Conservation (phyloP, 2,329 filamentous ascomycete species). For the Talaromyces sp. region DNA sequence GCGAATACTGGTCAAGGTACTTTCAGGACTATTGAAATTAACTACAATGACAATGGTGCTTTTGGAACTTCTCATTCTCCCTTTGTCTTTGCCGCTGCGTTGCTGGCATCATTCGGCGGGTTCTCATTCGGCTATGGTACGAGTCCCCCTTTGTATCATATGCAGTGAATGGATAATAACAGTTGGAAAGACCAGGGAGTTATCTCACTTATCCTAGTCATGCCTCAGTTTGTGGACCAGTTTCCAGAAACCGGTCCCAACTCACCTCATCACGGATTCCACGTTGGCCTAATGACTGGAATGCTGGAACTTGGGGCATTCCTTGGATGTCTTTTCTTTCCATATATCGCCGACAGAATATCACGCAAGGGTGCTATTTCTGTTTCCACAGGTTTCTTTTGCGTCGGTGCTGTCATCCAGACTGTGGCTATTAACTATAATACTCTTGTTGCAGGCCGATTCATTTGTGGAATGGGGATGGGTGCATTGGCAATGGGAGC, state of each 20-base stretch:
- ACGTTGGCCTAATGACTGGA: neutral
- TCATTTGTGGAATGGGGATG: neutral
- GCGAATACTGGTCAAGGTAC: too few species aligned
- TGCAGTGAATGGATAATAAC: too few species aligned
- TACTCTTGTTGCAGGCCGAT: neutral
- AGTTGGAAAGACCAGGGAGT: conserved; percentile 42
- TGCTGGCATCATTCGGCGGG: conserved; percentile 49
- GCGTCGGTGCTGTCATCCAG: neutral
- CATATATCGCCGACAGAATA: neutral
- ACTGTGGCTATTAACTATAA: neutral
- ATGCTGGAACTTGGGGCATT: neutral
- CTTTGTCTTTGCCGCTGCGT: neutral
- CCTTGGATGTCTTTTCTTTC: neutral
- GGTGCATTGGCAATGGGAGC: neutral
- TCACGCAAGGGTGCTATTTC: neutral
- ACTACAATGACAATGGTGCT: too few species aligned
- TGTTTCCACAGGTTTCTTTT: neutral
- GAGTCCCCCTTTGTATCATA: too few species aligned
- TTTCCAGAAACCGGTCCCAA: conserved; percentile 18
- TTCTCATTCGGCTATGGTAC: conserved; percentile 50
- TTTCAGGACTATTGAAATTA: too few species aligned
- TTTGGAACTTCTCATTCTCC: too few species aligned
- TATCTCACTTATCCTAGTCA: conserved; percentile 50
- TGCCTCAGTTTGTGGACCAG: conserved; percentile 38
- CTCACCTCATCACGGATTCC: neutral